Base-by-base conservation (phyloP, 352 stramenopile species). In the Globisporangium perplexum region DNA sequence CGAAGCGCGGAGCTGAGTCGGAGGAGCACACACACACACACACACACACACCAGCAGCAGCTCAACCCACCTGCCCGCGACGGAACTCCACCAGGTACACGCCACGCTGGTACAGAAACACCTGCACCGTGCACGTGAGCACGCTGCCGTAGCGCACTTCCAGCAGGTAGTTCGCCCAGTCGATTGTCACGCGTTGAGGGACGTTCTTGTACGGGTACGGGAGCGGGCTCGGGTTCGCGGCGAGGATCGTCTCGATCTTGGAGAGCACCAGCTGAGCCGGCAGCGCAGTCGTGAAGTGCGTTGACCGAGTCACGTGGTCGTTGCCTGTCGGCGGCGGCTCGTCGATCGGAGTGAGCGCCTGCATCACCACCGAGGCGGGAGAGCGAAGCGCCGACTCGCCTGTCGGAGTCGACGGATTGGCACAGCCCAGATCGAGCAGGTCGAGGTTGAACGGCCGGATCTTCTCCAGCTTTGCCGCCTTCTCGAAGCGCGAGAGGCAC, bases 81-180 rank as follows among this genome's bases (percentile, higher is more conserved):
- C 74, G 77, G 35, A 91, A 91, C 54, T 93, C 83, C 12, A 91
- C 78, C 17, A 91, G 61, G 62, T 93, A 93, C 7, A 93, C 73
- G 20, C 81, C 81, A 33, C 77, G 77, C 55, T 90, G 80, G 53
- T 86, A 89, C 23, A 91, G 68, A 49, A 90, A 91, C 18, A 93
- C 76, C 53, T 86, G 79, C n/a, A 91, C 74, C 10, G 78, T 86
- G 56, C 83, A 91, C 38, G 73, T 80, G 39, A 89, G 55, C 23
- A 86, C 65, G 55, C 69, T 72, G 46, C 63, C 71, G 59, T 83
- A 84, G 44, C 66, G 64, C 24, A 93, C 74, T 35, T 91, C 72
- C 23, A 93, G 68, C 56, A 86, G 72, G 64, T 90, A 90, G 12
- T 74, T 81, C 17, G 80, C 56, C 75, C 79, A 91, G 62, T 93